A percentile compares a stretch with the other conserved stretches of the same genome.
Evolutionary conservation across 768 basidiomycete species (phyloP).

Genomic region (Termitomyces heimii): DNA sequence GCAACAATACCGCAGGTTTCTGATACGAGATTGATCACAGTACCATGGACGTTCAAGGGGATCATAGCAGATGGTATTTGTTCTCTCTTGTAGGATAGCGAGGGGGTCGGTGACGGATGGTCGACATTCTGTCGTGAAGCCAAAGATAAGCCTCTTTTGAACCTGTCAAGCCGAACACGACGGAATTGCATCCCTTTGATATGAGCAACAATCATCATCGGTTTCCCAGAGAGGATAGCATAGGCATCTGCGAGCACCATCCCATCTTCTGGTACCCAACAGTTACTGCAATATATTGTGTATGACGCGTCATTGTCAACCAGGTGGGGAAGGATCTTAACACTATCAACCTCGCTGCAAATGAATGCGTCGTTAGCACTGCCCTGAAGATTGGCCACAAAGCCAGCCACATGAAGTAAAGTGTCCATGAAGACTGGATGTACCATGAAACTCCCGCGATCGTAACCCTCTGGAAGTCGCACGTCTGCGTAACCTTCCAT

Average conservation of each 20-base stretch:
- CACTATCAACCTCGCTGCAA: slow-evolving; percentile 47
- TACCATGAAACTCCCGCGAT: slow-evolving; percentile 29
- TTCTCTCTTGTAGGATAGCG: background rate
- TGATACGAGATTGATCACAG: slow-evolving; percentile 32
- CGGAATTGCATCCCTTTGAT: slow-evolving; percentile 56
- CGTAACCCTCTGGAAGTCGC: slow-evolving; percentile 28
- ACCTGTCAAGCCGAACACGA: slow-evolving; percentile 41
- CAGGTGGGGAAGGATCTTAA: slow-evolving; percentile 38
- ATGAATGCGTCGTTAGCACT: slow-evolving; percentile 51
- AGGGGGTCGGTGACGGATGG: background rate
- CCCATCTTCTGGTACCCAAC: slow-evolving; percentile 35
- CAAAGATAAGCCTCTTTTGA: slow-evolving; percentile 39
- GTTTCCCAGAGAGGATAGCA: slow-evolving; percentile 34
- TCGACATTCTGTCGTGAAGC: slow-evolving; percentile 18
- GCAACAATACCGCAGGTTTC: slow-evolving; percentile 35
- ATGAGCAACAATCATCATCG: slow-evolving; percentile 43
- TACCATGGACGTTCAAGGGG: slow-evolving; percentile 12
- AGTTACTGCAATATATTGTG: slow-evolving; percentile 44
- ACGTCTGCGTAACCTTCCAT: slow-evolving; percentile 49
- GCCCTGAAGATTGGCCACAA: slow-evolving; percentile 57
- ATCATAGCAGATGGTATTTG: background rate
- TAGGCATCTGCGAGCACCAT: slow-evolving; percentile 45
- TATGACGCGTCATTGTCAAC: slow-evolving; percentile 37
- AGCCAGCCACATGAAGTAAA: slow-evolving; percentile 64
- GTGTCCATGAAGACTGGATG: slow-evolving; percentile 63